phyloP scores from a whole-genome alignment of 768 basidiomycete genomes.

The Pleurotus tuber-regium region DNA sequence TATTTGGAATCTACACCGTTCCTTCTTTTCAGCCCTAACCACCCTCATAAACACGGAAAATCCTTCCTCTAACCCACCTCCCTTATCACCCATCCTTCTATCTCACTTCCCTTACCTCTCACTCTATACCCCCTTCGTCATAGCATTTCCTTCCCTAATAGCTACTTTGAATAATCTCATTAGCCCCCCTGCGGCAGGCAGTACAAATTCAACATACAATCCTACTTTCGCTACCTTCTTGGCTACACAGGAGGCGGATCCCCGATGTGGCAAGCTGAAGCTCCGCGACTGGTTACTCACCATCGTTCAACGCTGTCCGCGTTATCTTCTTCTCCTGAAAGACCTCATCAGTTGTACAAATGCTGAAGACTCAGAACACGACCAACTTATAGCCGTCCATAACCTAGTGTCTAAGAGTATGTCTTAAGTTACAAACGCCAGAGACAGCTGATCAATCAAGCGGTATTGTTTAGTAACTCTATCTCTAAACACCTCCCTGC shows the following conservation, averaged over 20 bases:
- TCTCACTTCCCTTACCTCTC: constrained; percentile 89
- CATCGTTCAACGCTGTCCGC: constrained; percentile 84
- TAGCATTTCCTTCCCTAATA: constrained; percentile 69
- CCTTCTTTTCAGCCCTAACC: constrained; percentile 64
- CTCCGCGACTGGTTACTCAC: constrained; percentile 85
- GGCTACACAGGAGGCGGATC: constrained; percentile 61
- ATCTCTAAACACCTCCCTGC: constrained; percentile 77
- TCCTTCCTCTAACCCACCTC: constrained; percentile 23
- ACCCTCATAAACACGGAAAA: constrained; percentile 28
- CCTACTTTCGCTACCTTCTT: constrained; percentile 63
- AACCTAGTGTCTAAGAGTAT: constrained; percentile 74
- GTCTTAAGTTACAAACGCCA: constrained; percentile 17
- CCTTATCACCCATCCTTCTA: constrained; percentile 58
- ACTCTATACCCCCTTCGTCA: constrained; percentile 82
- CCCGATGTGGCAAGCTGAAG: constrained; percentile 69
- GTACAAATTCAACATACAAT: constrained; percentile 42
- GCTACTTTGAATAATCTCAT: constrained; percentile 55
- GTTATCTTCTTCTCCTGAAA: constrained; percentile 80
- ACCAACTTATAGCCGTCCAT: constrained; percentile 56
- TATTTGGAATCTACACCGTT: constrained; percentile 85
- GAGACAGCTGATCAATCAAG: too few species aligned
- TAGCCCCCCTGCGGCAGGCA: constrained; percentile 35
- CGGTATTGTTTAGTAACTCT: constrained; percentile 54
- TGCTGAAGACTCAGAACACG: constrained; percentile 64
- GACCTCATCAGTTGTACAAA: constrained; percentile 73